These are phyloP conservation scores for Saturnispora bothae DNA, from an alignment of 805 yeast species.

Conservation along the genomic window DNA sequence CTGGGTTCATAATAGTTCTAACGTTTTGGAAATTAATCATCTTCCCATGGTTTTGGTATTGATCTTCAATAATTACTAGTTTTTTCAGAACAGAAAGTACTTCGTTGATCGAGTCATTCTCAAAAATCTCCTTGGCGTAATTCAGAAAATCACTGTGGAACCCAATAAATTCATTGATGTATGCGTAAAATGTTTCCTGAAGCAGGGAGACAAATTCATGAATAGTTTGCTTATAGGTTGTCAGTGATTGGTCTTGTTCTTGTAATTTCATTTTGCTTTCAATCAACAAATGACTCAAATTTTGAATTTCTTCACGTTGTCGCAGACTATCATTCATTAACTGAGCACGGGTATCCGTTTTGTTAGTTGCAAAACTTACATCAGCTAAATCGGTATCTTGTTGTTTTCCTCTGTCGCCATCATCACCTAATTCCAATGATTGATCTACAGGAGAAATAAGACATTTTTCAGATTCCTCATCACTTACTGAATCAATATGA, in stretches of 20 bases:
- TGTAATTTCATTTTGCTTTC: background rate
- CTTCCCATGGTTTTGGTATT: conserved; percentile 2
- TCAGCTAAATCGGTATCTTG: background rate
- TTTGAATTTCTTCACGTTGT: background rate
- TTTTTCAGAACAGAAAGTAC: conserved; percentile 1
- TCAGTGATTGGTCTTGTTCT: background rate
- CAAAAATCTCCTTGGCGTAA: conserved; percentile 1
- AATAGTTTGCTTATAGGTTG: conserved; percentile 1
- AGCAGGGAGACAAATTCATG: conserved; percentile 5
- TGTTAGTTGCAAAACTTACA: background rate
- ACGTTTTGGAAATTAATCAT: conserved; percentile 7
- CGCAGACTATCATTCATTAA: background rate
- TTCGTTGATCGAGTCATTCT: conserved; percentile 7
- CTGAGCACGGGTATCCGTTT: background rate
- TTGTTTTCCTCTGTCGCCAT: too few relatives aligned
- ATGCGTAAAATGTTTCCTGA: conserved; percentile 6
- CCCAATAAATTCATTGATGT: conserved; percentile 9
- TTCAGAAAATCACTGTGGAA: conserved; percentile 7
- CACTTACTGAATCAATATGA: background rate
- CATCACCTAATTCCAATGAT: background rate
- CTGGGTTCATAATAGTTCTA: conserved; percentile 7
- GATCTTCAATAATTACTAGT: background rate
- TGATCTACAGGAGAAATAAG: background rate
- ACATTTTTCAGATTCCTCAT: background rate
- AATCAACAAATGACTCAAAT: background rate